Base-by-base conservation (phyloP, 1,284 basidiomycete genomes). In the Heterobasidion parviporum region DNA sequence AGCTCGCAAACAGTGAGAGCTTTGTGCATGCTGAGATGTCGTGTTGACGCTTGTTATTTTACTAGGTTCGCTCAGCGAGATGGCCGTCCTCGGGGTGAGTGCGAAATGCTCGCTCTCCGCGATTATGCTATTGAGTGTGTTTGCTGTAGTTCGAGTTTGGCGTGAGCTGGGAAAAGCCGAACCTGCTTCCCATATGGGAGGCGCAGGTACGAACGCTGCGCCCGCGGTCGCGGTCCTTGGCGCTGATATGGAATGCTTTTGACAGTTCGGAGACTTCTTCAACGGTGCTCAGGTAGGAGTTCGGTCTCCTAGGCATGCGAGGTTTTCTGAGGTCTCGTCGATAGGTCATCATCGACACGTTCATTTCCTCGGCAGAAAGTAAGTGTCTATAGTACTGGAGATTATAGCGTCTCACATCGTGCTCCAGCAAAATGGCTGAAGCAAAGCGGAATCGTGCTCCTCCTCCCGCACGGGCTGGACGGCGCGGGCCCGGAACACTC, bases 401-500 rank as follows among this genome's bases (percentile, higher is more conserved):
- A 55, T 33, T 18, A 47, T 57, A 18, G 54, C 26, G 56, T 56
- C 43, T 53, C 44, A 20, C 46, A 49, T 52, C 54, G 53, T 59
- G 43, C 60, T 5, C 10, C 10, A 93, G 91, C 90, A 4, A 97
- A 97, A 75, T 97, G 94, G 94, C 72, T 94, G 57, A 93, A 87
- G 68, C 92, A 96, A 72, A 94, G 91, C 60, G 94, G 90, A 0
- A 79, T 96, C 43, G 87, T 94, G 4, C 72, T 97, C 63, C 81
- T 92, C 57, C 76, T 97, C 6, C 92, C 92, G 16, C 92, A 94
- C 61, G 92, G 90, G 6, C 77, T 90, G 14, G 92, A 95, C 63
- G 92, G 93, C 32, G 91, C 91, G 14, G 93, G 93, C 3, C 93
- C 93, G 0, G 93, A 96, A 67, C 93, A 96, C 67, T 93, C 90